Evolutionary conservation across 768 basidiomycete species (phyloP), one percentile per base, ranked within the genome.

Genomic region (Podaxis sp.): DNA sequence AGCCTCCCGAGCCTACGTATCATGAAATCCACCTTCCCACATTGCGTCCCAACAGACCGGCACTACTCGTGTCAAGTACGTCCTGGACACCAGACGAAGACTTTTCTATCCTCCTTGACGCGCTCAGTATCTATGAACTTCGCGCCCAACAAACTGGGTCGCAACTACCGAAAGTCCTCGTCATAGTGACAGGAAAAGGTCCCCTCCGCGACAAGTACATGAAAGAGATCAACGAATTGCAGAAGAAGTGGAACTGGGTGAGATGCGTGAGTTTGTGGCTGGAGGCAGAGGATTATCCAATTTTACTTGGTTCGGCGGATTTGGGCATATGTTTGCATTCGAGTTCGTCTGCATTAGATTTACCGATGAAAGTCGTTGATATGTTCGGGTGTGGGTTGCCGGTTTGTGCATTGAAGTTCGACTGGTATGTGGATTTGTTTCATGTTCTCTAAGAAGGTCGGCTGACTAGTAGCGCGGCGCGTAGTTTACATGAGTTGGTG

Each of bases 321-420:
- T 68, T 99, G 44, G 97, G 97, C 2, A 84, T 99, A 62, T 95
- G 87, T 64, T 76, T 99, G 55, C 97, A 99, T 76, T 85, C 87
- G 4, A 96, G 93, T 73, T 94, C 93, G 0, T 96, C 93, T 2
- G 90, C 85, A 1, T 76, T 95, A 61, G 97, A 99, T 75, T 78
- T 99, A 59, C 97, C 97, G 2, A 99, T 99, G 97, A 99, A 99
- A 74, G 87, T 99, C 4, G 95, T 99, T 6, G 97, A 99, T 73
- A 98, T 99, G 96, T 98, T 99, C 77, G 97, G 97, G 3, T 98
- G 96, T 68, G 90, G 90, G 4, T 79, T 99, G 60, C 96, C 96
- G 0, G 97, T 98, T 7, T 91, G 96, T 65, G 96, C 97, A 0
- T 81, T 95, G 2, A 81, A 88, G 54, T 99, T 96, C 70, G 76